phyloP scores from a whole-genome alignment of 169 alveolate genomes.

The Plasmodium fragile region DNA sequence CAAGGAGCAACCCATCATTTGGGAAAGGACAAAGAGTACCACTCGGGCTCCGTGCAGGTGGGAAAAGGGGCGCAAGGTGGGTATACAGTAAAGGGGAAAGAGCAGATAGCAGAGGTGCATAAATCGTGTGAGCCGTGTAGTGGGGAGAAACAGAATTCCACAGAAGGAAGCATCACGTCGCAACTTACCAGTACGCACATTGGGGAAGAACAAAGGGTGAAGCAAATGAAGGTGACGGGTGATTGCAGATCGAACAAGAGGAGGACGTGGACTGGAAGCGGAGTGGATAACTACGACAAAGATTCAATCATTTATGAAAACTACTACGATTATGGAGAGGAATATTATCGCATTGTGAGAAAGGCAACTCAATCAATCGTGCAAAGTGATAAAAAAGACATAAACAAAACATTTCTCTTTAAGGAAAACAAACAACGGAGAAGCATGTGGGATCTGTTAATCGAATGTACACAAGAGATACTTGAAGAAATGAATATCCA shows the following conservation, averaged over 20 bases:
- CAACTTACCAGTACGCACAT: background rate
- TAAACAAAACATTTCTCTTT: conserved; percentile 26
- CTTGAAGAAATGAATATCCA: conserved; percentile 74
- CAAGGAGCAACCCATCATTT: background rate
- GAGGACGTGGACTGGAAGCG: background rate
- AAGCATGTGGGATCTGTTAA: conserved; percentile 84
- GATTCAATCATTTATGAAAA: conserved; percentile 12
- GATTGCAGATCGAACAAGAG: background rate
- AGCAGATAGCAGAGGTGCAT: background rate
- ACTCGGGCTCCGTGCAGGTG: background rate
- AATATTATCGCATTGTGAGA: conserved; percentile 52
- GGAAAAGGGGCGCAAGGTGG: background rate
- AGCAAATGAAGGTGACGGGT: background rate
- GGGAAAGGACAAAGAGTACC: background rate
- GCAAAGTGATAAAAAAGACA: conserved; percentile 1
- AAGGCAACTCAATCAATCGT: background rate
- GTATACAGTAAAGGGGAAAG: background rate
- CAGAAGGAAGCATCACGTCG: background rate
- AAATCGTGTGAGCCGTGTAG: background rate
- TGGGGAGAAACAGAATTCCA: background rate
- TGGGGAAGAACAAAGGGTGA: background rate
- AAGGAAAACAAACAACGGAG: conserved; percentile 65
- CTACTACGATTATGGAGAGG: conserved; percentile 51
- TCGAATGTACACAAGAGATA: conserved; percentile 79
- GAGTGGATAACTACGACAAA: conserved; percentile 2